A percentile compares a stretch with the other conserved stretches of the same genome.
Evolutionary conservation across 164 flowering plant genomes (phyloP).

Genomic region (Protea cynaroides): DNA sequence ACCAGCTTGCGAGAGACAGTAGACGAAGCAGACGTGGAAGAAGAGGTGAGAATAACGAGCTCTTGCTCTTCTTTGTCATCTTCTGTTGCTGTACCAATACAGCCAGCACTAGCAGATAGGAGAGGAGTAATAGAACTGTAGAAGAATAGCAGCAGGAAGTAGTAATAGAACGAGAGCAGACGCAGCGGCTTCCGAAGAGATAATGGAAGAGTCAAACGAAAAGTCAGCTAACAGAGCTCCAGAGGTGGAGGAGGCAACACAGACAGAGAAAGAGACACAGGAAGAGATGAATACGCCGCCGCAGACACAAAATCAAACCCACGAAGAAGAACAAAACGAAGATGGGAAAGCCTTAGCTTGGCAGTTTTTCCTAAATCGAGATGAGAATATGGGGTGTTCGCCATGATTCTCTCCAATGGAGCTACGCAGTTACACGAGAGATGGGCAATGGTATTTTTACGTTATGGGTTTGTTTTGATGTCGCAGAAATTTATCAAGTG

Average conservation of each 20-base stretch:
- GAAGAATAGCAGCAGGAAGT: slow-evolving; percentile 14
- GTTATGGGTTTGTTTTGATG: no score
- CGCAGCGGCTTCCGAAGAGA: background rate
- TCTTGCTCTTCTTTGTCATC: slow-evolving; percentile 1
- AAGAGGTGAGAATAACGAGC: slow-evolving; percentile 1
- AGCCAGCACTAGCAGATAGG: background rate
- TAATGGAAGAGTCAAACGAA: background rate
- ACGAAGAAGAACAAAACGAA: no score
- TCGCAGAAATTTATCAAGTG: no score
- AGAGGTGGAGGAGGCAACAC: slow-evolving; percentile 6
- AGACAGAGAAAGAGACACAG: no score
- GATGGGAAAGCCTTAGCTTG: no score
- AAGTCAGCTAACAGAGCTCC: background rate
- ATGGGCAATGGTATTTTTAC: no score
- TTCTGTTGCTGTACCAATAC: background rate
- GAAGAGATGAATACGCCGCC: no score
- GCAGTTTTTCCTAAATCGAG: no score
- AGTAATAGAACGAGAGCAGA: background rate
- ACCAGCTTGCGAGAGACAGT: background rate
- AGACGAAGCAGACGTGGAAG: slow-evolving; percentile 7
- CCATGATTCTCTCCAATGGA: no score
- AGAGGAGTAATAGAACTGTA: slow-evolving; percentile 10
- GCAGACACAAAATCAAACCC: background rate
- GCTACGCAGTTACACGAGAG: no score
- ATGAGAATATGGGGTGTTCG: no score